Evolutionary conservation across 192 early-diverging fungal genomes (phyloP), one percentile per base, ranked within the genome.

Genomic region (Umbelopsis sp.): DNA sequence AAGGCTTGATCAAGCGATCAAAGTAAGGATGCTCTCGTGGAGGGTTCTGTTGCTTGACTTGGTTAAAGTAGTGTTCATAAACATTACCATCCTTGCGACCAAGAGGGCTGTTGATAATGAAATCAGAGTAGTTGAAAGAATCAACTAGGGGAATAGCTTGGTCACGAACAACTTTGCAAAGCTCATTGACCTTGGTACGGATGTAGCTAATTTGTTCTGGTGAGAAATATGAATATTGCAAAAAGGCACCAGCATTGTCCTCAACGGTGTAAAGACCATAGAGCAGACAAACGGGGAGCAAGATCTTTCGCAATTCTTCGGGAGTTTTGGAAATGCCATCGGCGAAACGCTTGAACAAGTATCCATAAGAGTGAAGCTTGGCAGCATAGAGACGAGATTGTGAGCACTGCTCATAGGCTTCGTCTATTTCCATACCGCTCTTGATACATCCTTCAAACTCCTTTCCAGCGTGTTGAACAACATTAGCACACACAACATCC

Each of bases 381-480:
- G 93, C 91, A 23, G 93, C 93, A 69, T 85, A 86, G 46, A 96
- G 82, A 74, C 94, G 90, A 20, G 92, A 84, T 35, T 91, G 90
- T n/a, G 94, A 91, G 82, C 92, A 96, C 71, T 90, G 84, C 76
- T 96, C 94, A 78, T 94, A 94, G 16, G 94, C 91, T 67, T 86
- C 86, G 75, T 96, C 93, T 50, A 90, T 87, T 79, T 78, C 86
- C 69, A 91, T 55, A 3, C 92, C 93, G 49, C 81, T 78, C 67
- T 83, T 86, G 25, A 90, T 66, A 11, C 81, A 87, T 1, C 72
- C 76, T 68, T 92, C 89, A 82, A 94, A 94, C 69, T 92, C 92
- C 50, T 89, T 78, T 46, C 89, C 92, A 22, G 94, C 92, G 78
- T 88, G 89, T 79, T 88, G 82, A 55, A 96, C 92, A 30, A 92